A percentile compares a stretch with the other conserved stretches of the same genome.
These are phyloP conservation scores for Hygrophoropsis aurantiaca DNA, from an alignment of 768 basidiomycete species.

Conservation along the genomic window DNA sequence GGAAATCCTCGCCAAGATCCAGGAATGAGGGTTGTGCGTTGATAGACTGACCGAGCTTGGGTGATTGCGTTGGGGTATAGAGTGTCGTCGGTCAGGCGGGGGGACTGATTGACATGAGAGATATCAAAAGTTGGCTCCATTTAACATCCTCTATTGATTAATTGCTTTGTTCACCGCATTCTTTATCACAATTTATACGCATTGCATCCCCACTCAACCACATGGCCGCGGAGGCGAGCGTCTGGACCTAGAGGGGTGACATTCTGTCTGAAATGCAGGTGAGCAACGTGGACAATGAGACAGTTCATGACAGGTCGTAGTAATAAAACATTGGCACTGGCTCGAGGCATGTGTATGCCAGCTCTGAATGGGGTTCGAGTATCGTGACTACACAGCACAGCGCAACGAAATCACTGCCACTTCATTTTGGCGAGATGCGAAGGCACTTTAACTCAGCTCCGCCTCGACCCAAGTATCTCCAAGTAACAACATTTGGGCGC, in stretches of 20 bases:
- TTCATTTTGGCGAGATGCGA: neutral
- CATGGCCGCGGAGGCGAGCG: neutral
- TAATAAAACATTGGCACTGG: conserved; percentile 4
- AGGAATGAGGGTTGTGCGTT: conserved; percentile 58
- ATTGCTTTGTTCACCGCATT: conserved; percentile 20
- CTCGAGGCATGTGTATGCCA: neutral
- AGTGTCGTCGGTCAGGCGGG: conserved; percentile 2
- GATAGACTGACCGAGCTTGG: neutral
- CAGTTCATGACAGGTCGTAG: neutral
- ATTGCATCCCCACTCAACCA: conserved; percentile 29
- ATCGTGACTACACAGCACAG: too few relatives aligned
- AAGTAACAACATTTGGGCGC: too few relatives aligned
- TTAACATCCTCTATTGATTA: conserved; percentile 15
- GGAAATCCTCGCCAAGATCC: conserved; percentile 95
- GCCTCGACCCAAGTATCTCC: neutral
- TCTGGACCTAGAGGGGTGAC: neutral
- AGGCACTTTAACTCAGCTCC: neutral
- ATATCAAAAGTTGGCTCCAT: conserved; percentile 8
- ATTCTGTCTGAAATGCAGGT: conserved; percentile 6
- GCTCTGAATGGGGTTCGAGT: too few relatives aligned
- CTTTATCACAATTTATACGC: conserved; percentile 21
- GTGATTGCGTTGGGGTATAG: neutral
- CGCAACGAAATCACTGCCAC: conserved; percentile 1
- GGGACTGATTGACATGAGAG: neutral
- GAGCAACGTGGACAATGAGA: conserved; percentile 11